phyloP scores from a whole-genome alignment of 73 alveolate species.

The Blepharisma japonicum region DNA sequence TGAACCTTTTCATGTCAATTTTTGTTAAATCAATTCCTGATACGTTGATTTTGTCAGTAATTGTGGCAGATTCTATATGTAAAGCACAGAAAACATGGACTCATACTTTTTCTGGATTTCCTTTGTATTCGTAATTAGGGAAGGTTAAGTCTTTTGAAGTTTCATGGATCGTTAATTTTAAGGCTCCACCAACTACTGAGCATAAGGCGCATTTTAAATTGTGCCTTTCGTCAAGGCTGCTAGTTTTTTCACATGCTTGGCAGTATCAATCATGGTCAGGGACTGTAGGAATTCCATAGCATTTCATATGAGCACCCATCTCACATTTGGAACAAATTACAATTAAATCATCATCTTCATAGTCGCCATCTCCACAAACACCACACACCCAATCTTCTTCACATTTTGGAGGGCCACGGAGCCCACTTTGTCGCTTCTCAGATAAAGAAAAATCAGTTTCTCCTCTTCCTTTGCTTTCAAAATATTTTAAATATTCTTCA shows the following conservation, averaged over 20 bases:
- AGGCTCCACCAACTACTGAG: slow-evolving; percentile 3
- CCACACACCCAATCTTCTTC: slow-evolving; percentile 24
- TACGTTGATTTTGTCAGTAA: not conserved
- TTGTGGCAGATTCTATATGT: not conserved
- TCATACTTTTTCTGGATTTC: slow-evolving; percentile 6
- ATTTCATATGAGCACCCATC: slow-evolving; percentile 31
- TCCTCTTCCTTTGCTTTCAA: slow-evolving; percentile 18
- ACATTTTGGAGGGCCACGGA: not conserved
- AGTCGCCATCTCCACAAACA: slow-evolving; percentile 28
- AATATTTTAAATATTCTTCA: slow-evolving; percentile 19
- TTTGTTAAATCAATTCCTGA: slow-evolving; percentile 30
- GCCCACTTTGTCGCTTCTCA: slow-evolving; percentile 12
- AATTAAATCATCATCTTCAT: slow-evolving; percentile 30
- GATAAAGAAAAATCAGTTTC: not conserved
- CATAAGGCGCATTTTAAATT: slow-evolving; percentile 21
- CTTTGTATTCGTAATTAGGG: slow-evolving; percentile 15
- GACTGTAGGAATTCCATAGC: slow-evolving; percentile 27
- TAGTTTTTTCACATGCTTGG: not conserved
- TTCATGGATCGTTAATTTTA: not conserved
- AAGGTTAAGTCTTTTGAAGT: not conserved
- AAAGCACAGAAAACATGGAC: slow-evolving; percentile 16
- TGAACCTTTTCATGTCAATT: slow-evolving; percentile 45
- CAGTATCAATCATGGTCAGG: slow-evolving; percentile 16
- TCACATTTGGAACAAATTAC: slow-evolving; percentile 25
- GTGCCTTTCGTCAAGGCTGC: not conserved